A percentile compares a stretch with the other conserved stretches of the same genome.
Evolutionary conservation across 768 basidiomycete species (phyloP).

Genomic region (Boletus fagicola): DNA sequence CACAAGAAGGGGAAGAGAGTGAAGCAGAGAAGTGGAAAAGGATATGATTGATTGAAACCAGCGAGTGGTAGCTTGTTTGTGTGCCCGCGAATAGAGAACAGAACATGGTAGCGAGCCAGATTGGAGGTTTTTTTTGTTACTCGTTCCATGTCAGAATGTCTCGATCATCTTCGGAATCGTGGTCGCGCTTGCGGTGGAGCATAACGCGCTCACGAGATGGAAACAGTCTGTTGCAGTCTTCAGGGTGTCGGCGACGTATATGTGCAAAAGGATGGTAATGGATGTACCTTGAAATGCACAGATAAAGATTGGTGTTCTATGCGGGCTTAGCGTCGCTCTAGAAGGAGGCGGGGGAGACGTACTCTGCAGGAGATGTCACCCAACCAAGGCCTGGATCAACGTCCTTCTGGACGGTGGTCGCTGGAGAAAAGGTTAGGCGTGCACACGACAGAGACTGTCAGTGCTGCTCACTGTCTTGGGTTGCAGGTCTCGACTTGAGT

Average conservation of each 20-base stretch:
- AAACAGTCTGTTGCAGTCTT: slow-evolving; percentile 71
- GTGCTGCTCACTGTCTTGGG: slow-evolving; percentile 29
- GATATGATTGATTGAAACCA: slow-evolving; percentile 62
- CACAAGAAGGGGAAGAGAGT: slow-evolving; percentile 79
- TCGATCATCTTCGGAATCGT: slow-evolving; percentile 51
- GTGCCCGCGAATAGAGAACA: neutral
- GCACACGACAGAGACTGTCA: neutral
- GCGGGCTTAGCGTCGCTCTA: slow-evolving; percentile 5
- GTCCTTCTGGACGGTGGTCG: slow-evolving; percentile 53
- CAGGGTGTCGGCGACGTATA: slow-evolving; percentile 1
- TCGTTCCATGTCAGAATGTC: slow-evolving; percentile 76
- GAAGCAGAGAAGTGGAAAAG: slow-evolving; percentile 91
- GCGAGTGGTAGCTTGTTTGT: neutral
- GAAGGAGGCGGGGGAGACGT: slow-evolving; percentile 21
- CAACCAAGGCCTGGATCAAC: slow-evolving; percentile 52
- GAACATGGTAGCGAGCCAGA: neutral
- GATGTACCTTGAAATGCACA: slow-evolving; percentile 58
- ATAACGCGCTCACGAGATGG: slow-evolving; percentile 67
- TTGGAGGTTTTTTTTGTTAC: slow-evolving; percentile 19
- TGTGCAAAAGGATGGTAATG: neutral
- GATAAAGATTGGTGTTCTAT: slow-evolving; percentile 78
- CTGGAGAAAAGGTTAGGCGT: slow-evolving; percentile 31
- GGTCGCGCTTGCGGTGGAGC: slow-evolving; percentile 72
- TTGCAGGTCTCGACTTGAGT: slow-evolving; percentile 33
- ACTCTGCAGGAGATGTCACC: slow-evolving; percentile 68